Evolutionary conservation across 805 yeast species (phyloP), one percentile per base, ranked within the genome.

Genomic region (Saccharomycopsis oosterbeekiorum): DNA sequence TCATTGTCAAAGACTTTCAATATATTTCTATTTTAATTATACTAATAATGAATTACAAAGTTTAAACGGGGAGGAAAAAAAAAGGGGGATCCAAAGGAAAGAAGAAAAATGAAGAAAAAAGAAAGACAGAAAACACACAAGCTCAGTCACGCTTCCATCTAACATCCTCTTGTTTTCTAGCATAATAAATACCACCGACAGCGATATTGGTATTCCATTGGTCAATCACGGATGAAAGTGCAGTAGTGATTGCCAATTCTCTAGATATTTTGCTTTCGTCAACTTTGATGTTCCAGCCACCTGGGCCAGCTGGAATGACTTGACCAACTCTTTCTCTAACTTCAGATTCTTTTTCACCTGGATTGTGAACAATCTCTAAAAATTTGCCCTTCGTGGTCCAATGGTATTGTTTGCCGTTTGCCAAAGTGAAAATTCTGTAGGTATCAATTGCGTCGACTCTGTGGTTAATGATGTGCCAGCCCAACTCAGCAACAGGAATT

Each of bases 321-420:
- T 76, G 77, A 14, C 82, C 88, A n/a, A 85, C 80, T 59, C 89
- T 76, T 68, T 82, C 85, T 56, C 88, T 76, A 17, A 85, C 76
- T 68, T 84, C 89, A 24, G 82, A 76, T 65, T 83, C 87, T 70
- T 81, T 82, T 68, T 84, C 86, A 11, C 88, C 89, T 14, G 79
- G 68, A 66, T 84, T 84, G 56, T 72, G 74, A 29, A 84, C 85
- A 63, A 74, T 75, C 69, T 84, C 89, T 58, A 84, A 73, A 71
- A 75, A 82, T 65, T 77, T 80, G 19, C 86, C 87, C 58, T 76
- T 76, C 39, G 78, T 77, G 4, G 88, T 83, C 88, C 89, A 84
- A 67, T 84, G 88, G 67, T 83, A 84, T 4, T 81, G 80, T 57
- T 69, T 66, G 10, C 88, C 88, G 68, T 84, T 85, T 2, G 84